phyloP scores from a whole-genome alignment of 1,139 yeast species.

The Geotrichum restrictum region DNA sequence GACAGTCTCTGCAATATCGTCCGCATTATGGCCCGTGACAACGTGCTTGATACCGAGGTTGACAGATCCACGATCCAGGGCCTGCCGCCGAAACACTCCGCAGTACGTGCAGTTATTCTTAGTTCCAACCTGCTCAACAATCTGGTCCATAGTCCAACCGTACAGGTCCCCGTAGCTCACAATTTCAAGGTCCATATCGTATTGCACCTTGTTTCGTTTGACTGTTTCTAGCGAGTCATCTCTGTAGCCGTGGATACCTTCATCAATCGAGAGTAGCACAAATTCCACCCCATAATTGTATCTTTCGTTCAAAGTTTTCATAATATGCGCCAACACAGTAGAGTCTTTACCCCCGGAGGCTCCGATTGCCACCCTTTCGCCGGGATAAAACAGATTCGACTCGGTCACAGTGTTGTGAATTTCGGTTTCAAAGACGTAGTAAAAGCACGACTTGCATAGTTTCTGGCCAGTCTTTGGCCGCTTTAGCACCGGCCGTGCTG shows the following conservation, averaged over 20 bases:
- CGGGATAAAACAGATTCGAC: slow-evolving; percentile 65
- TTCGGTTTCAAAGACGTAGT: slow-evolving; percentile 86
- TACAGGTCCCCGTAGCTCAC: slow-evolving; percentile 86
- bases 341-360: slow-evolving; percentile 99
- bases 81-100: slow-evolving; percentile 95
- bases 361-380: slow-evolving; percentile 92
- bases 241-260: slow-evolving; percentile 94
- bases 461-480: slow-evolving; percentile 90
- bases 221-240: slow-evolving; percentile 97
- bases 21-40: slow-evolving; percentile 98
- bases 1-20: slow-evolving; percentile 98
- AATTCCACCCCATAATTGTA: slow-evolving; percentile 80
- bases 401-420: slow-evolving; percentile 82
- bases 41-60: slow-evolving; percentile 82
- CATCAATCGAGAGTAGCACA: slow-evolving; percentile 84
- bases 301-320: slow-evolving; percentile 83
- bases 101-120: slow-evolving; percentile 96
- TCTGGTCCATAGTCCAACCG: slow-evolving; percentile 97
- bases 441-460: slow-evolving; percentile 90
- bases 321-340: slow-evolving; percentile 84
- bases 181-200: slow-evolving; percentile 81
- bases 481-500: slow-evolving; percentile 78
- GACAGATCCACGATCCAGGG: slow-evolving; percentile 94
- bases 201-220: slow-evolving; percentile 84
- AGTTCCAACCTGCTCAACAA: slow-evolving; percentile 91